phyloP scores from a whole-genome alignment of 148 eudicot genomes.

The Diospyros lotus region DNA sequence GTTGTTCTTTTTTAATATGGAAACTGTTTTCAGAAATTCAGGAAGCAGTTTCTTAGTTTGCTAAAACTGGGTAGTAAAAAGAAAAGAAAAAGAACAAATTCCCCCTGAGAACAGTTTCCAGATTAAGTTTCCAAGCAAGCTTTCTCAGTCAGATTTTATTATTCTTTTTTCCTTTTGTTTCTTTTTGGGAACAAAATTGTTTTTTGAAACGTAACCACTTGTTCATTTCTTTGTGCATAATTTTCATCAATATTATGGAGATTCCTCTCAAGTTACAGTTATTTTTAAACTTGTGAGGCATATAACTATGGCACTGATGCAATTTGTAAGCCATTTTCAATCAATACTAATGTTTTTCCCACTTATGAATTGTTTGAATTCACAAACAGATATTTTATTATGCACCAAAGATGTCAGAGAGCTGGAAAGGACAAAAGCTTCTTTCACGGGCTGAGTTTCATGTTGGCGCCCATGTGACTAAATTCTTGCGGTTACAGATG shows the following conservation, averaged over 20 bases:
- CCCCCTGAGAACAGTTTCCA: too few relatives aligned
- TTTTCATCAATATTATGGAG: slow-evolving; percentile 1
- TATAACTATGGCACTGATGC: slow-evolving; percentile 2
- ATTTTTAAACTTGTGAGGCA: background rate
- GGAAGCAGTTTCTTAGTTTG: too few relatives aligned
- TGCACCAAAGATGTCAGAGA: slow-evolving; percentile 88
- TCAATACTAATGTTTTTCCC: background rate
- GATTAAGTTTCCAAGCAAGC: too few relatives aligned
- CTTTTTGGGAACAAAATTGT: too few relatives aligned
- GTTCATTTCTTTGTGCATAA: background rate
- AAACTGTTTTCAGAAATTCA: too few relatives aligned
- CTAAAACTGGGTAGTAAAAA: too few relatives aligned
- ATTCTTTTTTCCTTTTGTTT: too few relatives aligned
- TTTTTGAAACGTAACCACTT: too few relatives aligned
- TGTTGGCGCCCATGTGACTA: slow-evolving; percentile 87
- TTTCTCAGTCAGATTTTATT: too few relatives aligned
- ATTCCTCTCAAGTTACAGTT: background rate
- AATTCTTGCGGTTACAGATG: slow-evolving; percentile 83
- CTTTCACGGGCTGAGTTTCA: slow-evolving; percentile 97
- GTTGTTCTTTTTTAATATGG: too few relatives aligned
- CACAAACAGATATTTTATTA: slow-evolving; percentile 70
- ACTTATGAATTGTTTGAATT: slow-evolving; percentile 8
- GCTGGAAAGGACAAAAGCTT: slow-evolving; percentile 98
- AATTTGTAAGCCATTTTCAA: slow-evolving; percentile 1
- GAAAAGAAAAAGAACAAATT: too few relatives aligned